Conservation (phyloP, 139 green algal genomes). For the Dunaliella primolecta region DNA sequence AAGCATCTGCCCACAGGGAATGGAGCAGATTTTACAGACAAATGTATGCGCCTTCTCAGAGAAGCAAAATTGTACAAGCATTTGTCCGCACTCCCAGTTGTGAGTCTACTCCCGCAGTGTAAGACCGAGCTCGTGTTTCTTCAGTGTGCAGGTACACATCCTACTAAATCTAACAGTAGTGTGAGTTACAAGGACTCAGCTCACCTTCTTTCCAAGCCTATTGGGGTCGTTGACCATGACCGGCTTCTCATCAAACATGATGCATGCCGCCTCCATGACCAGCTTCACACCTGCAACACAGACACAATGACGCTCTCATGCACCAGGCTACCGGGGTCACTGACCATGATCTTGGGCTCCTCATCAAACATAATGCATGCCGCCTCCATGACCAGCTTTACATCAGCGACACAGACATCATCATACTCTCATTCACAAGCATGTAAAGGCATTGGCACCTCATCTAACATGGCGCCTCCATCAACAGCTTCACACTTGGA, state of each 20-base stretch:
- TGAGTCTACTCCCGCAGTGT: too few relatives aligned
- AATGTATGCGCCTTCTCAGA: too few relatives aligned
- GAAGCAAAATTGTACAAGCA: too few relatives aligned
- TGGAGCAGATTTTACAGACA: too few relatives aligned
- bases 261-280: conserved; percentile 73
- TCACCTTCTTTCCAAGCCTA: conserved; percentile 58
- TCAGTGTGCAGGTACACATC: too few relatives aligned
- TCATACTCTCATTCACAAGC: too few relatives aligned
- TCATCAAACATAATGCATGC: conserved; percentile 85
- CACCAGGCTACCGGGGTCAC: conserved; percentile 69
- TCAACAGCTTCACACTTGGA: conserved; percentile 56
- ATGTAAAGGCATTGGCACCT: conserved; percentile 71
- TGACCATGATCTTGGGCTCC: conserved; percentile 82
- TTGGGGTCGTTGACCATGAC: conserved; percentile 80
- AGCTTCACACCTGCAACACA: conserved; percentile 46
- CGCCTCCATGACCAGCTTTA: conserved; percentile 67
- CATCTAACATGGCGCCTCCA: conserved; percentile 75
- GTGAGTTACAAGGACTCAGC: too few relatives aligned
- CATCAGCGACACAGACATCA: conserved; percentile 15
- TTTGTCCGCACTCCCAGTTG: too few relatives aligned
- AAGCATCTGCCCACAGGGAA: too few relatives aligned
- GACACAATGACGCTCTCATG: too few relatives aligned
- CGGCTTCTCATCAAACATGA: conserved; percentile 84
- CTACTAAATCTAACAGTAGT: too few relatives aligned
- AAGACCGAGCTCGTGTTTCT: too few relatives aligned